phyloP scores from a whole-genome alignment of 2,329 filamentous ascomycete genomes.

The Cercospora zeina region DNA sequence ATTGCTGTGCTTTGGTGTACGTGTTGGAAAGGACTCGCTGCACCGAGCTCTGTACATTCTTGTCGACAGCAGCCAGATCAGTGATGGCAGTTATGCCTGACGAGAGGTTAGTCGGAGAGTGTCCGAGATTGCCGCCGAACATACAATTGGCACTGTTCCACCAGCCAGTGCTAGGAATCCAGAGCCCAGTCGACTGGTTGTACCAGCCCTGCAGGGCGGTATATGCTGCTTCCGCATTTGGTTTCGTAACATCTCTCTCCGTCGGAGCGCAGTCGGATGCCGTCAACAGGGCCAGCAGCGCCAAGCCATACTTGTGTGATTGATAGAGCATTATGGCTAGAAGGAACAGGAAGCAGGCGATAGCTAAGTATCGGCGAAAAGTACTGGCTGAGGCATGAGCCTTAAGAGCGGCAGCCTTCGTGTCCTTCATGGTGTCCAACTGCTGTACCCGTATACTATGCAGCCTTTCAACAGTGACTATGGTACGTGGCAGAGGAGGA shows the following conservation, averaged over 20 bases:
- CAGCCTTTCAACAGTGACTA: constrained; percentile 5
- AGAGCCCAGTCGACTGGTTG: constrained; percentile 37
- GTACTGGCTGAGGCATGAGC: neutral
- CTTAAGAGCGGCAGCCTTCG: neutral
- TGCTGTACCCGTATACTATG: constrained; percentile 4
- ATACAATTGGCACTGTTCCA: constrained; percentile 40
- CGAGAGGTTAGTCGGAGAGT: neutral
- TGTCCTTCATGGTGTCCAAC: constrained; percentile 1
- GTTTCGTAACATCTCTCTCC: constrained; percentile 27
- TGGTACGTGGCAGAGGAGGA: constrained; percentile 4
- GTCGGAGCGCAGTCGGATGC: constrained; percentile 15
- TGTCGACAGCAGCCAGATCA: constrained; percentile 34
- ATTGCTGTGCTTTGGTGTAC: constrained; percentile 32
- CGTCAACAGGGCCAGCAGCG: constrained; percentile 13
- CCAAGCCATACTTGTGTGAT: constrained; percentile 8
- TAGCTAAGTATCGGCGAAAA: neutral
- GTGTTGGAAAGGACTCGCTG: constrained; percentile 31
- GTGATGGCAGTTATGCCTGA: constrained; percentile 36
- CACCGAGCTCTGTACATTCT: constrained; percentile 22
- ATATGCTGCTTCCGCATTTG: constrained; percentile 34
- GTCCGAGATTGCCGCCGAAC: neutral
- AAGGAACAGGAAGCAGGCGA: neutral
- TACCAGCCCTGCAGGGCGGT: constrained; percentile 37
- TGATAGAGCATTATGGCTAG: constrained; percentile 11
- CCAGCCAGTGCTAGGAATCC: constrained; percentile 38